A percentile compares a stretch with the other conserved stretches of the same genome.
Evolutionary conservation across 1,284 basidiomycete species (phyloP).

Genomic region (Tilletia walkeri): DNA sequence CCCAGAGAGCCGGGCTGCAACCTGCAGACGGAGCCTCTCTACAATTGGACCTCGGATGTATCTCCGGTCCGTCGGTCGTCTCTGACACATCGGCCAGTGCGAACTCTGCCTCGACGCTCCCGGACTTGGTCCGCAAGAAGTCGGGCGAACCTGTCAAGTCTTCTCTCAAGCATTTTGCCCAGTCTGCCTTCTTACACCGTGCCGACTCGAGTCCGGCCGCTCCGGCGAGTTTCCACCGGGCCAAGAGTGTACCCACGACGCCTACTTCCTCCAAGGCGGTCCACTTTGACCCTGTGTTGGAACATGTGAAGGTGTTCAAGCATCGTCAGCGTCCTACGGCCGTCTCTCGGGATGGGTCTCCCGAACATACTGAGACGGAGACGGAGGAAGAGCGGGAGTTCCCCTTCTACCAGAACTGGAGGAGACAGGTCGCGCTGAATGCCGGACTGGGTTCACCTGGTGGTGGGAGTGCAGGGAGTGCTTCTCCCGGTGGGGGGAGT

Average conservation of each 20-base stretch:
- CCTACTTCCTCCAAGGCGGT: constrained; percentile 74
- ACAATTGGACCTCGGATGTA: constrained; percentile 42
- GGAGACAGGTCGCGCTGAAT: constrained; percentile 34
- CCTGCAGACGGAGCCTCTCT: constrained; percentile 40
- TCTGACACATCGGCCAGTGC: constrained; percentile 20
- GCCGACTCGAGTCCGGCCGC: constrained; percentile 55
- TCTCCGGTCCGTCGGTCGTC: constrained; percentile 37
- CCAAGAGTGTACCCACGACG: constrained; percentile 60
- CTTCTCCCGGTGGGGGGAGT: neutral
- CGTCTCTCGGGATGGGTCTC: constrained; percentile 84
- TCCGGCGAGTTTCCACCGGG: constrained; percentile 20
- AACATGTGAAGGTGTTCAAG: constrained; percentile 83
- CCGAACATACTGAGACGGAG: constrained; percentile 80
- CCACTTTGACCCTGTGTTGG: constrained; percentile 86
- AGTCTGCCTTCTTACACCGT: constrained; percentile 59
- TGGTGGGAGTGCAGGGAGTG: neutral
- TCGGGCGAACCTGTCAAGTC: constrained; percentile 88
- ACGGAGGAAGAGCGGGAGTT: constrained; percentile 61
- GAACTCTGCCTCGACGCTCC: constrained; percentile 28
- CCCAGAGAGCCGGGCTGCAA: constrained; percentile 36
- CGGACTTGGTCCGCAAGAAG: constrained; percentile 73
- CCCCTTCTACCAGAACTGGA: constrained; percentile 35
- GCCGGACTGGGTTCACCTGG: constrained; percentile 58
- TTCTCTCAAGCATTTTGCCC: constrained; percentile 71
- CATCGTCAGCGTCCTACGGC: constrained; percentile 90